Base-by-base conservation (phyloP, 192 early-diverging fungal species). In the Geranomyces michiganensis region DNA sequence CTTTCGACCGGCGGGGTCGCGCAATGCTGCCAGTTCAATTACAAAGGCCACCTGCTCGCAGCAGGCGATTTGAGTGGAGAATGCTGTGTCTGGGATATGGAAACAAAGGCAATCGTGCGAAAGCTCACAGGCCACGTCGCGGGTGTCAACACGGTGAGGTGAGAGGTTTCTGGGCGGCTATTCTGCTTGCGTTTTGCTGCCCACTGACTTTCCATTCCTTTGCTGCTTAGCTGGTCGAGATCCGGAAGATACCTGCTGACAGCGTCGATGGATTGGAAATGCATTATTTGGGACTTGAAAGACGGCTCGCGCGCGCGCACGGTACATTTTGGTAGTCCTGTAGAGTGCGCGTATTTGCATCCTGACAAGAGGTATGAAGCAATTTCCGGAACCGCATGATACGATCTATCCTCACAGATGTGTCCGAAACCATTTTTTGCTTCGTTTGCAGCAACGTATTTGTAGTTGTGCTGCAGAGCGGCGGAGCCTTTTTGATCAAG, bases 221-320 rank as follows among this genome's bases (percentile, higher is more conserved):
- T 10, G n/a, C 51, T 47, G 12, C 51, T n/a, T 9, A 60, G 58
- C 67, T 97, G 95, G 95, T 88, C 90, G 21, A 78, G 87, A 12
- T 88, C 88, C 76, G 91, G 93, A 5, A 82, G 90, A 9, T 90
- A 88, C 77, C 65, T 98, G 5, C 74, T 96, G 43, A 91, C 94
- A 0, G 83, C 90, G 0, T 92, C 92, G 46, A 84, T 84, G 58
- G 91, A 90, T 41, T 92, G 92, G 81, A 88, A 85, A 32, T 93
- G 93, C 65, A 92, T 95, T 33, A 78, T 93, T 10, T 98, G 96
- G 96, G 94, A 98, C 76, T 67, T 96, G 51, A 67, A 85, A 17
- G 74, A 81, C 33, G 88, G 83, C 7, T 60, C 79, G 6, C 75
- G 84, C 33, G 75, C 80, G 55, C 64, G 85, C 29, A 87, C 82